Percentiles rank a stretch among this genome's conserved stretches.
Conservation (phyloP, 2,329 filamentous ascomycete genomes). For the Fusarium kyushuense region DNA sequence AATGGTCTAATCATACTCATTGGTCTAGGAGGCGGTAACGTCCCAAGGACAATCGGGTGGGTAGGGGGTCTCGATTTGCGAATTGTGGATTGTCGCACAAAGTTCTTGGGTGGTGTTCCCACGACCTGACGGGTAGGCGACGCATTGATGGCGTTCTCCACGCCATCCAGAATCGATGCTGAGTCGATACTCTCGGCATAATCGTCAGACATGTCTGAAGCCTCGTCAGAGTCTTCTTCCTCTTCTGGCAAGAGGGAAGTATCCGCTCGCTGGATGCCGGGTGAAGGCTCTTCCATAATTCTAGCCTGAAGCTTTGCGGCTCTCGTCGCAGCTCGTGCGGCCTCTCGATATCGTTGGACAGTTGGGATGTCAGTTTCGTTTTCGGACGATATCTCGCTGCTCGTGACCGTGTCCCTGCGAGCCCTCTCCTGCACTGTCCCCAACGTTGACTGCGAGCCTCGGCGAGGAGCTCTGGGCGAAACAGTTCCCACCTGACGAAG, state of each 20-base stretch:
- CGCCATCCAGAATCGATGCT: slow-evolving; percentile 75
- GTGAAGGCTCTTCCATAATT: slow-evolving; percentile 55
- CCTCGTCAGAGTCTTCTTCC: slow-evolving; percentile 71
- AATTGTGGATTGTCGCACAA: slow-evolving; percentile 72
- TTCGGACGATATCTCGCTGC: slow-evolving; percentile 85
- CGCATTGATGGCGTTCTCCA: slow-evolving; percentile 68
- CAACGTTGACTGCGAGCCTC: slow-evolving; percentile 78
- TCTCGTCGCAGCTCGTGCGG: slow-evolving; percentile 66
- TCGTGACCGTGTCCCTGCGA: slow-evolving; percentile 81
- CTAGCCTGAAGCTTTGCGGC: slow-evolving; percentile 54
- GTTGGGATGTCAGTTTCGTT: slow-evolving; percentile 79
- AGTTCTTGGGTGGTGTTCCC: slow-evolving; percentile 72
- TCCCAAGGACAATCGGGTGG: slow-evolving; percentile 69
- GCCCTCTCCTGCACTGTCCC: slow-evolving; percentile 77
- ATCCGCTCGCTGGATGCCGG: slow-evolving; percentile 58
- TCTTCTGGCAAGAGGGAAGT: slow-evolving; percentile 68
- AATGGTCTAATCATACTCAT: slow-evolving; percentile 71
- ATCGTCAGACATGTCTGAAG: slow-evolving; percentile 72
- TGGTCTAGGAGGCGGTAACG: slow-evolving; percentile 77
- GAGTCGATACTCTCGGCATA: slow-evolving; percentile 78
- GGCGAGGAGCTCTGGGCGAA: slow-evolving; percentile 64
- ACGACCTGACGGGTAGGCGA: slow-evolving; percentile 70
- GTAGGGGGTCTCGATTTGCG: slow-evolving; percentile 69
- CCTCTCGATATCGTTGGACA: slow-evolving; percentile 73
- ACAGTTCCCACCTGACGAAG: slow-evolving; percentile 64